A percentile compares a stretch with the other conserved stretches of the same genome.
Conservation (phyloP, 2,329 filamentous ascomycete species). For the Canariomyces notabilis region DNA sequence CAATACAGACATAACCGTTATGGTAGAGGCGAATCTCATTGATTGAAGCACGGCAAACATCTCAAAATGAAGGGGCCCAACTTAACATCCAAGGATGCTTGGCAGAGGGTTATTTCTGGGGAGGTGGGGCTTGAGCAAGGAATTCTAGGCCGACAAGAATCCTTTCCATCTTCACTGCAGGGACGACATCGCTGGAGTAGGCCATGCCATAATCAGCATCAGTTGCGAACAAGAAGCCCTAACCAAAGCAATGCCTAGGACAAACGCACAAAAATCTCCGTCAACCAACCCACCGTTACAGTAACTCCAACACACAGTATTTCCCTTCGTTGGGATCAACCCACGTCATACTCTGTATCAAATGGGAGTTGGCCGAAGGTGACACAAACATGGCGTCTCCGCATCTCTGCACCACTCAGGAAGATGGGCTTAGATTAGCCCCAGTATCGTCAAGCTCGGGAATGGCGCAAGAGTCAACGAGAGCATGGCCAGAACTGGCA, state of each 20-base stretch:
- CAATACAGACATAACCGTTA: too few relatives aligned
- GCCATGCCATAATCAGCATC: slow-evolving; percentile 2
- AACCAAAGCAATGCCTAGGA: too few relatives aligned
- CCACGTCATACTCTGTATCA: too few relatives aligned
- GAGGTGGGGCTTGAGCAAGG: slow-evolving; percentile 9
- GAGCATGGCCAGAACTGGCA: background rate
- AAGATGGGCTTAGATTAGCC: too few relatives aligned
- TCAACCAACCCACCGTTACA: too few relatives aligned
- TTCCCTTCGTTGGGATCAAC: background rate
- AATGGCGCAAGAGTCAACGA: background rate
- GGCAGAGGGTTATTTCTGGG: slow-evolving; percentile 20
- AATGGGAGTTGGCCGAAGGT: background rate
- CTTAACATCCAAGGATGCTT: slow-evolving; percentile 6
- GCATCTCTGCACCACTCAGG: background rate
- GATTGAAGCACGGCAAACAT: too few relatives aligned
- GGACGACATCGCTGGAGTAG: slow-evolving; percentile 12
- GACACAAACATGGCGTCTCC: background rate
- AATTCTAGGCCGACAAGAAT: slow-evolving; percentile 5
- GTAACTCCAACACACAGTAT: too few relatives aligned
- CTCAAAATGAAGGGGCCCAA: slow-evolving; percentile 1
- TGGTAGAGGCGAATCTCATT: too few relatives aligned
- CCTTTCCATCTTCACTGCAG: slow-evolving; percentile 15
- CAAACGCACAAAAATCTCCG: too few relatives aligned
- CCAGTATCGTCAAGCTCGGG: slow-evolving; percentile 10
- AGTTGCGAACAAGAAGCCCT: too few relatives aligned